phyloP scores from a whole-genome alignment of 306 rosid genomes.

The Quercus agrifolia region DNA sequence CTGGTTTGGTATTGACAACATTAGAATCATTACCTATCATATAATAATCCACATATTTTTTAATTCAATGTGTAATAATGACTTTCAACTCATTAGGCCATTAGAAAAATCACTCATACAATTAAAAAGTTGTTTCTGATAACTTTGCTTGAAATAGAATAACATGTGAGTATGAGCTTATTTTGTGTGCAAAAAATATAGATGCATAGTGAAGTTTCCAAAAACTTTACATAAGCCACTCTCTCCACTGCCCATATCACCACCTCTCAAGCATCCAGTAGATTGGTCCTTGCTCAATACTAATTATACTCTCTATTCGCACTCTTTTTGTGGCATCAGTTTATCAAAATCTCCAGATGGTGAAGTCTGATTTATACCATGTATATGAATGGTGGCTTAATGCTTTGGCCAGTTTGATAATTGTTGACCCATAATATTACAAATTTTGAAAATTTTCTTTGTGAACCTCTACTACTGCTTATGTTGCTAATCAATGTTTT shows the following conservation, averaged over 20 bases:
- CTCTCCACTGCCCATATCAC: not conserved
- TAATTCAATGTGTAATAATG: too few relatives aligned
- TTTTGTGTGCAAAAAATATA: too few relatives aligned
- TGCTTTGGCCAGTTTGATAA: not conserved
- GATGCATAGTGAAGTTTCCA: too few relatives aligned
- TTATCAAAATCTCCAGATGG: not conserved
- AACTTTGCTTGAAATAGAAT: too few relatives aligned
- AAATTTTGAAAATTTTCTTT: not conserved
- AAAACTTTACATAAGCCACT: not conserved
- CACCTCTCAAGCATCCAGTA: not conserved
- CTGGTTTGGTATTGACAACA: too few relatives aligned
- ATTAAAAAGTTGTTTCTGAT: too few relatives aligned
- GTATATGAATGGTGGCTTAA: not conserved
- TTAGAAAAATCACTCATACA: too few relatives aligned
- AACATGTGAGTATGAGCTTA: too few relatives aligned
- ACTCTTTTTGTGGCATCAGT: not conserved
- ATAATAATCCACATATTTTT: too few relatives aligned
- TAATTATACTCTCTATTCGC: not conserved
- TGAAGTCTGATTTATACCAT: not conserved
- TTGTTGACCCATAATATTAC: not conserved
- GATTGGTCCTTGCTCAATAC: not conserved
- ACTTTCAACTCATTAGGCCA: too few relatives aligned
- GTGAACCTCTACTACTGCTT: not conserved
- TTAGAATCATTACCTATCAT: too few relatives aligned
- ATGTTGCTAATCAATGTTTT: slow-evolving; percentile 6